Conservation (phyloP, 768 basidiomycete genomes). For the Strobilomyces echinocephalus region DNA sequence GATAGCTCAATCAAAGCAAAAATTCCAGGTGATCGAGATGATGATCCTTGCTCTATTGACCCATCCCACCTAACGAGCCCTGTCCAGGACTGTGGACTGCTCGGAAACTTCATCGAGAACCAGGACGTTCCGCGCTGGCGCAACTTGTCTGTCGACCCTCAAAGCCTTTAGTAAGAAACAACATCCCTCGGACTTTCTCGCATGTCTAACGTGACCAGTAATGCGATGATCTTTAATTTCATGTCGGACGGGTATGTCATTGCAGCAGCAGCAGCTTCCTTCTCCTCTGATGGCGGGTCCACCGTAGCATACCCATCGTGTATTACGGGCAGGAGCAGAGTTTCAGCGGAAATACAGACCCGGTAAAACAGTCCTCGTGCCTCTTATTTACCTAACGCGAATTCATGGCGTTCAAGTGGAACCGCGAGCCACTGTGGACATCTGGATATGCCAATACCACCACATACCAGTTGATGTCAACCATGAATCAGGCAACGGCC, state of each 20-base stretch:
- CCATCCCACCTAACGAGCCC: neutral
- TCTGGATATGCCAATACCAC: slow-evolving; percentile 58
- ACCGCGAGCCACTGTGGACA: slow-evolving; percentile 74
- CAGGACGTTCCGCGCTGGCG: slow-evolving; percentile 75
- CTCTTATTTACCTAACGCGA: neutral
- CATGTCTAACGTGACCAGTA: slow-evolving; percentile 37
- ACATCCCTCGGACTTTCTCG: neutral
- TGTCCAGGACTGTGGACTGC: slow-evolving; percentile 26
- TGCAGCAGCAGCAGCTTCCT: neutral
- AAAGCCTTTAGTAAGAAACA: slow-evolving; percentile 55
- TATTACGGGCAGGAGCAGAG: slow-evolving; percentile 81
- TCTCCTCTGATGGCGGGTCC: neutral
- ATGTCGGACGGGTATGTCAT: slow-evolving; percentile 59
- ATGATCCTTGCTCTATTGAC: neutral
- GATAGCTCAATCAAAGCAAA: slow-evolving; percentile 48
- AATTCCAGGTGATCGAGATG: slow-evolving; percentile 40
- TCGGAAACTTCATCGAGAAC: slow-evolving; percentile 80
- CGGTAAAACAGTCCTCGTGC: slow-evolving; percentile 37
- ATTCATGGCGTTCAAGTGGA: slow-evolving; percentile 40
- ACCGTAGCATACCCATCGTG: slow-evolving; percentile 61
- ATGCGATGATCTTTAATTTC: slow-evolving; percentile 71
- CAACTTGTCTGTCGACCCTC: slow-evolving; percentile 65
- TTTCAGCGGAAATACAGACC: slow-evolving; percentile 60
- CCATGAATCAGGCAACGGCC: slow-evolving; percentile 50
- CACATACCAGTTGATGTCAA: slow-evolving; percentile 53